Evolutionary conservation across 495 filamentous ascomycete genomes (phyloP), one percentile per base, ranked within the genome.

Genomic region (Neurospora sp.): DNA sequence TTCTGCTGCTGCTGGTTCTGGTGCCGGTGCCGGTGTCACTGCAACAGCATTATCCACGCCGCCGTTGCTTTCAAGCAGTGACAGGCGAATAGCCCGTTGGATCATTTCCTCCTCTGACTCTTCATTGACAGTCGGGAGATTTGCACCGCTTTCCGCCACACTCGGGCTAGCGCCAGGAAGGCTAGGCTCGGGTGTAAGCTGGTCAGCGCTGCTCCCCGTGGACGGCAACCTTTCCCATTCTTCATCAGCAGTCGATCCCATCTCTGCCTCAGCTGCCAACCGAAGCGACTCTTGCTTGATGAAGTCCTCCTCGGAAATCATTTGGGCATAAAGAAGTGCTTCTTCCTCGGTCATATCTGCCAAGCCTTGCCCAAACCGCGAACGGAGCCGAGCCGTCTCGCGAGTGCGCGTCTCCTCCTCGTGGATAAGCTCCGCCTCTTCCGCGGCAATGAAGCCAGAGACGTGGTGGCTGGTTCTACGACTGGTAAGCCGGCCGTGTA

Each of bases 311-410:
- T 95, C 87, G 68, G 93, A 97, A 22, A 99, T 82, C 84, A 98
- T 88, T 70, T 91, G 89, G 3, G 95, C 96, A 80, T 98, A 99
- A 14, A 89, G 91, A 39, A 99, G 74, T 48, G 95, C 88, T 77
- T 99, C 94, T 73, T 98, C 94, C 77, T 98, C 94, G 70, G 84
- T 93, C 20, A 94, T 83, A 14, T 92, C 93, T 11, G 91, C 87
- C 5, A 96, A 79, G 71, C 94, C 93, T 16, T 94, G 85, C 10
- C 93, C 93, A 75, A 98, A 96, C 42, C 96, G 88, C 35, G 88
- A 89, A 18, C 89, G 91, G 42, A 97, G 86, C 42, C 88, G 87
- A 74, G 93, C 89, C 70, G 90, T 87, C 44, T 88, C 86, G 31
- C 87, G 83, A 27, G 80, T 78, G 73, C 82, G 81, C 20, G 82